Evolutionary conservation across 108 stramenopile genomes (phyloP).

Genomic region (Mediolabrus comicus): DNA sequence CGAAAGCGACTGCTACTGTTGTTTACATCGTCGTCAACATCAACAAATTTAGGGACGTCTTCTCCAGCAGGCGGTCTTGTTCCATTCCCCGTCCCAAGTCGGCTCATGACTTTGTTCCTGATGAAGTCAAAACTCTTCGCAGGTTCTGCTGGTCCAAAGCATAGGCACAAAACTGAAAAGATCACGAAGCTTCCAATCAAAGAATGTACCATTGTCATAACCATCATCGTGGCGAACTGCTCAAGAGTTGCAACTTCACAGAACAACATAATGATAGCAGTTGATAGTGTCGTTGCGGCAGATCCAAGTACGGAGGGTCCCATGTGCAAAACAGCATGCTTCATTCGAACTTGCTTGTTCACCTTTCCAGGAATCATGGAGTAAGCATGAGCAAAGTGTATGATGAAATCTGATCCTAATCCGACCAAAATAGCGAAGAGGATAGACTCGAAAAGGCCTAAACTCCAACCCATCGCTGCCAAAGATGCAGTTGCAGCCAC

Average conservation of each 20-base stretch:
- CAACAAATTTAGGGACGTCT: no score
- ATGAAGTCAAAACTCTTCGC: constrained; percentile 1
- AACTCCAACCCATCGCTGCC: constrained; percentile 50
- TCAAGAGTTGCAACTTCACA: constrained; percentile 11
- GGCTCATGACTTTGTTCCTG: neutral
- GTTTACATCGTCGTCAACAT: no score
- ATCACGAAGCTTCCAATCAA: constrained; percentile 52
- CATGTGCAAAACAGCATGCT: constrained; percentile 52
- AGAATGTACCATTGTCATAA: constrained; percentile 55
- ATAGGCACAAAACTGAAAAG: constrained; percentile 40
- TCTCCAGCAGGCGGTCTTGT: no score
- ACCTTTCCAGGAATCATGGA: constrained; percentile 29
- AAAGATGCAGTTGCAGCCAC: constrained; percentile 52
- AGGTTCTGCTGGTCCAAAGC: constrained; percentile 41
- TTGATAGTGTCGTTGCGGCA: constrained; percentile 49
- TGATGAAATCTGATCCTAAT: constrained; percentile 54
- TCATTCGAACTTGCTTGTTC: constrained; percentile 28
- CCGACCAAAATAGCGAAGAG: constrained; percentile 68
- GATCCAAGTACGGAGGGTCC: constrained; percentile 58
- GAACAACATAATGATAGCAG: constrained; percentile 48
- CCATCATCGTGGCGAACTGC: constrained; percentile 55
- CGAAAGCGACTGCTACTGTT: no score
- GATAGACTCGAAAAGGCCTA: constrained; percentile 54
- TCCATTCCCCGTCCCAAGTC: neutral
- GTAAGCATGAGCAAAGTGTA: constrained; percentile 62